A percentile compares a stretch with the other conserved stretches of the same genome.
Conservation (phyloP, 1,284 basidiomycete species). For the Wolfiporia cocos region DNA sequence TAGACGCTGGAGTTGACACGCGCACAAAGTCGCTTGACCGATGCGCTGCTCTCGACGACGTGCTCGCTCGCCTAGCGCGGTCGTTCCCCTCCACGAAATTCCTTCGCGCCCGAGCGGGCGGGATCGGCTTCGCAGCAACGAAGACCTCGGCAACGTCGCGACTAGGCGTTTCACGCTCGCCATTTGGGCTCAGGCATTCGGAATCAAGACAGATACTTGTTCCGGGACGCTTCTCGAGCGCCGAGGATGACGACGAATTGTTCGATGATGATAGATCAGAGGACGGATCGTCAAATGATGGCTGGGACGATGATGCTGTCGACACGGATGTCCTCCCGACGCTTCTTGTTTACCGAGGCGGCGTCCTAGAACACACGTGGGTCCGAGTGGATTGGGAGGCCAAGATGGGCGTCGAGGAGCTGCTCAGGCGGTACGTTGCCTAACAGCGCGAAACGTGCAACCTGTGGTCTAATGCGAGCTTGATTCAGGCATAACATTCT, state of each 20-base stretch:
- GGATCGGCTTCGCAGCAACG: constrained; percentile 66
- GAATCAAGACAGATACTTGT: constrained; percentile 20
- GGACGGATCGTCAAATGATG: constrained; percentile 28
- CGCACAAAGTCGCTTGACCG: constrained; percentile 58
- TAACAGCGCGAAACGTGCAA: constrained; percentile 1
- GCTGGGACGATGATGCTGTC: constrained; percentile 49
- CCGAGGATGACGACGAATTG: constrained; percentile 35
- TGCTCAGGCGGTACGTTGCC: constrained; percentile 51
- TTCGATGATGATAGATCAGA: constrained; percentile 29
- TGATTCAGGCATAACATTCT: constrained; percentile 39
- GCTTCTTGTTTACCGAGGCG: constrained; percentile 73
- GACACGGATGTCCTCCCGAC: constrained; percentile 83
- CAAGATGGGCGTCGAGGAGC: constrained; percentile 55
- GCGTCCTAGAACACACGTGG: constrained; percentile 80
- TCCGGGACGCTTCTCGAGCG: constrained; percentile 10
- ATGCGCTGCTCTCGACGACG: constrained; percentile 67
- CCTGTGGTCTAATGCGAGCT: neutral
- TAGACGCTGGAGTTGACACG: neutral
- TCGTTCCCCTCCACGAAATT: constrained; percentile 72
- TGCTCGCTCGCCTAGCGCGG: constrained; percentile 64
- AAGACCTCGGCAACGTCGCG: constrained; percentile 5
- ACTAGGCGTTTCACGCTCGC: too few relatives aligned
- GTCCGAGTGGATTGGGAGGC: constrained; percentile 85
- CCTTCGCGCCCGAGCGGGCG: constrained; percentile 65
- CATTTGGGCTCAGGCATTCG: constrained; percentile 17